Percentiles rank a stretch among this genome's conserved stretches.
These are phyloP conservation scores for Akanthomyces muscarius DNA, from an alignment of 2,329 filamentous ascomycete genomes.

Conservation along the genomic window DNA sequence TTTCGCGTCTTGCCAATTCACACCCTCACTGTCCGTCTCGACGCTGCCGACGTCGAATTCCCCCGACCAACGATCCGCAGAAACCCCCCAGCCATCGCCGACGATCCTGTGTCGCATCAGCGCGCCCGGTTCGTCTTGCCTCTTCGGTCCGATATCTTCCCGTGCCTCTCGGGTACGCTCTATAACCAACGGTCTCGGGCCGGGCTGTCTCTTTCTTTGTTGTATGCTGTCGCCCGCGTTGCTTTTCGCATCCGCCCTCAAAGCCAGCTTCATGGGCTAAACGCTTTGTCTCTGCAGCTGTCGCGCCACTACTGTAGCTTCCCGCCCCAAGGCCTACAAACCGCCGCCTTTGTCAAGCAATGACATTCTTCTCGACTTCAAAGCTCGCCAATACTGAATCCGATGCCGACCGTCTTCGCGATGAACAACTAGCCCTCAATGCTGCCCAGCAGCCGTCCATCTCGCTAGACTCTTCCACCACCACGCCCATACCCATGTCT, in stretches of 20 bases:
- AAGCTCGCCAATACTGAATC: neutral
- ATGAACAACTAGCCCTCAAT: neutral
- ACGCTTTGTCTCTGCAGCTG: neutral
- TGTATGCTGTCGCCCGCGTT: neutral
- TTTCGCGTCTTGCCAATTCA: neutral
- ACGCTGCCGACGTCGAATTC: neutral
- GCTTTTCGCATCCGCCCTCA: neutral
- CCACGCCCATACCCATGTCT: neutral
- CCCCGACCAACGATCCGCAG: neutral
- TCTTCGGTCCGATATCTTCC: neutral
- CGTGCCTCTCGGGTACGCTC: neutral
- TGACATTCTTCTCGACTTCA: constrained; percentile 5
- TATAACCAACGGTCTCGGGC: neutral
- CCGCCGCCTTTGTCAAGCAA: constrained; percentile 8
- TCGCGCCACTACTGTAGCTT: constrained; percentile 1
- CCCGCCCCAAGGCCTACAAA: neutral
- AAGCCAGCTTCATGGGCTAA: neutral
- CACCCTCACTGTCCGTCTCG: neutral
- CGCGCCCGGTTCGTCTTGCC: neutral
- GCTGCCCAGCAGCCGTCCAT: neutral
- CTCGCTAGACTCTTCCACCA: neutral
- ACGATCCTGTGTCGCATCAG: neutral
- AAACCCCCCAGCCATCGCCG: neutral
- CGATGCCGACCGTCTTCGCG: neutral
- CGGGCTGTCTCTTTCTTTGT: neutral